Base-by-base conservation (phyloP, 768 basidiomycete species). In the Mycena polygramma region DNA sequence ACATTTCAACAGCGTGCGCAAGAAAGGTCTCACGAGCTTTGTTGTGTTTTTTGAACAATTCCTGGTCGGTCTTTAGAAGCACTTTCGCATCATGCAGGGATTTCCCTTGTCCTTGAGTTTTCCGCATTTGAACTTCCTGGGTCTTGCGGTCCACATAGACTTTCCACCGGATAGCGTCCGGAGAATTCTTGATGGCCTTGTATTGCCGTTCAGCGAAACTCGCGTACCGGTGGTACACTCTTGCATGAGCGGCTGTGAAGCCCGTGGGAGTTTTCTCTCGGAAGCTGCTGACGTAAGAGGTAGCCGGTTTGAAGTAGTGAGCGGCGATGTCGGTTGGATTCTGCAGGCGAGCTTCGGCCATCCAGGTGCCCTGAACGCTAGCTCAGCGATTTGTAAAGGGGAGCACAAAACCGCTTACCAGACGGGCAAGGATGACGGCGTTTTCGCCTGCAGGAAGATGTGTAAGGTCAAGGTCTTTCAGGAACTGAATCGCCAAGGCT, bases 191-290 rank as follows among this genome's bases (percentile, higher is more conserved):
- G 43, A 93, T 88, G 2, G 88, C 83, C 69, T 92, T 89, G 76
- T 94, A 96, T 75, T 99, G 97, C 15, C 87, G 85, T 75, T 99
- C 96, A 0, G 97, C 94, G 75, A 99, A 99, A 30, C 87, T 85
- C 0, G 97, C 98, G 77, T 90, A 98, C 74, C 94, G 88, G 69
- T 92, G 90, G 77, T 89, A 95, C 39, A 97, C 86, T 13, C 84
- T 84, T 22, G 91, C 90, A 57, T 84, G 83, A 13, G 83, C 77
- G n/a, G 73, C 73, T n/a, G 49, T 17, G 17, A 75, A 58, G 41
- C 65, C 66, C 2, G 71, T 53, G 37, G 75, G 65, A 54, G 24
- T 30, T 19, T 66, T 26, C 20, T 20, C 46, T 2, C 76, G 55
- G 8, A 62, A 74, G 45, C 72, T 67, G 22, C 80, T 77, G 43